Evolutionary conservation across 352 stramenopile species (phyloP), one percentile per base, ranked within the genome.

Genomic region (Phytopythium oedochilum): DNA sequence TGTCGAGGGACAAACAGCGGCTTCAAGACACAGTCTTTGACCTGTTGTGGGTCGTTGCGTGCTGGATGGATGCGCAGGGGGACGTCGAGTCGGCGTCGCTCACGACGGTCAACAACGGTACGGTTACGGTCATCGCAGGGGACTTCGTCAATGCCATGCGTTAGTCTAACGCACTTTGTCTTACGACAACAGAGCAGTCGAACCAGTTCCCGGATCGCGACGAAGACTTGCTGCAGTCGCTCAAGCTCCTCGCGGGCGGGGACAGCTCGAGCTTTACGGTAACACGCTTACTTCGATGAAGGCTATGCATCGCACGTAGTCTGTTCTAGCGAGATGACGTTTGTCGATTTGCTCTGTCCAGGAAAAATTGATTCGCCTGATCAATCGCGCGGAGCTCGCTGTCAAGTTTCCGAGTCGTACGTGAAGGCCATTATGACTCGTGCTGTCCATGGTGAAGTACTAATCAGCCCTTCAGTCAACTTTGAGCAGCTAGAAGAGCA

Each of bases 401-500:
- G 81, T 91, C 31, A 92, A 93, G 62, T 89, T 82, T 36, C 77
- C 85, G 36, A 55, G 53, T 0, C 64, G 85, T 95, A 53, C 54
- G 62, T 67, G 5, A 22, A 28, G 36, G 7, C 15, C 11, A 11
- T 2, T 11, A 17, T n/a, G n/a, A n/a, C n/a, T n/a, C n/a, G n/a
- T n/a, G n/a, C n/a, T n/a, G n/a, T n/a, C n/a, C n/a, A n/a, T n/a
- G n/a, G n/a, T n/a, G n/a, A n/a, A n/a, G 15, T 48, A 22, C 4
- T n/a, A 9, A 7, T 38, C 20, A 38, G 14, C 11, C 5, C 22
- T 36, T 28, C 46, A 92, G 83, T 86, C 48, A 95, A 86, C 58
- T 93, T 93, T 54, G 83, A 95, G 57, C 71, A 95, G 50, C 67
- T 92, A 0, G 85, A 95, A 57, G 74, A 89, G 36, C 83, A 95